Percentiles rank a stretch among this genome's conserved stretches.
These are phyloP conservation scores for Spencermartinsiella ligniputridi DNA, from an alignment of 1,139 yeast species.

Conservation along the genomic window DNA sequence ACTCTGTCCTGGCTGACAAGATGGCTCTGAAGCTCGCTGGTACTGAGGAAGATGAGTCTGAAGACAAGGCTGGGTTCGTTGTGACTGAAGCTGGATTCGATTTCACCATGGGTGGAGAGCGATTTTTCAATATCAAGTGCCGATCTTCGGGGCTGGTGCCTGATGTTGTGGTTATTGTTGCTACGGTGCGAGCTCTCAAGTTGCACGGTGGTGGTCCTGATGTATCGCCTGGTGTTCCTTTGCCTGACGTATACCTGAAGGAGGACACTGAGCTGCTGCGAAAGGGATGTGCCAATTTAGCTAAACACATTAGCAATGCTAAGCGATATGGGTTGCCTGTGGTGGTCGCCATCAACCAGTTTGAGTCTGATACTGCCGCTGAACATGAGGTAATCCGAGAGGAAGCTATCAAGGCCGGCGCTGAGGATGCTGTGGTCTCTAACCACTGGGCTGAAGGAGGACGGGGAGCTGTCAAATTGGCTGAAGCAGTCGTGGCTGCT, in stretches of 20 bases:
- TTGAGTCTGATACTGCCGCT: conserved; percentile 76
- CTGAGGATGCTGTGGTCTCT: conserved; percentile 86
- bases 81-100: conserved; percentile 98
- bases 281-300: conserved; percentile 84
- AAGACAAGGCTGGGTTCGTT: conserved; percentile 78
- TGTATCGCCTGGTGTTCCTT: conserved; percentile 90
- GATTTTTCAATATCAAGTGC: conserved; percentile 94
- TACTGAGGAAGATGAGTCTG: conserved; percentile 51
- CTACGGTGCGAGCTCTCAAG: conserved; percentile 95
- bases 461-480: conserved; percentile 82
- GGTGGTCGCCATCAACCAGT: conserved; percentile 90
- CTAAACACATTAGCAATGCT: conserved; percentile 88
- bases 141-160: conserved; percentile 89
- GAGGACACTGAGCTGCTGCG: conserved; percentile 83
- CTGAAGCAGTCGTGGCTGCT: conserved; percentile 77
- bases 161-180: conserved; percentile 90
- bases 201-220: conserved; percentile 99
- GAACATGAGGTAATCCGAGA: conserved; percentile 83
- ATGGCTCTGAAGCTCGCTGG: conserved; percentile 93
- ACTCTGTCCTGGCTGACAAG: conserved; percentile 91
- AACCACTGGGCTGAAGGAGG: conserved; percentile 99
- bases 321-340: conserved; percentile 86
- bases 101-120: conserved; percentile 99
- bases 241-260: conserved; percentile 78
- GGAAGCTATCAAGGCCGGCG: conserved; percentile 90